phyloP scores from a whole-genome alignment of 352 stramenopile species.

The Phytopythium kandeliae region DNA sequence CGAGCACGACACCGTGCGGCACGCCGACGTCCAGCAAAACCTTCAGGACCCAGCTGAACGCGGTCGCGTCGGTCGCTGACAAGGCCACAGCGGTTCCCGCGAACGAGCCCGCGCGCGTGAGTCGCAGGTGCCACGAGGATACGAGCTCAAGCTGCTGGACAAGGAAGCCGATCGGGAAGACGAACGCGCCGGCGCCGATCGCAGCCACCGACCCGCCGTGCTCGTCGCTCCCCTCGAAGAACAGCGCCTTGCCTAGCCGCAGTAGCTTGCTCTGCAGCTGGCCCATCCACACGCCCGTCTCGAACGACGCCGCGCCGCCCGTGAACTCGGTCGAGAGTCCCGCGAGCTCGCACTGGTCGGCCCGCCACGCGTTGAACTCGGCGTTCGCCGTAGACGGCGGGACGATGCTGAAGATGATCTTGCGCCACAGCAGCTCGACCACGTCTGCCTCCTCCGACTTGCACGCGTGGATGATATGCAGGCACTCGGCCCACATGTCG shows the following conservation, averaged over 20 bases:
- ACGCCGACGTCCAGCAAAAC: conserved; percentile 81
- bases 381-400: conserved; percentile 49
- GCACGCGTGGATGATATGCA: conserved; percentile 83
- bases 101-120: conserved; percentile 46
- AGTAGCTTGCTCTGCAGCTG: conserved; percentile 74
- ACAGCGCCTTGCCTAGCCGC: conserved; percentile 67
- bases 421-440: conserved; percentile 56
- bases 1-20: conserved; percentile 61
- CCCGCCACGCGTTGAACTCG: conserved; percentile 73
- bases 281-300: conserved; percentile 77
- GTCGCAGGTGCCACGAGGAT: conserved; percentile 69
- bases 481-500: conserved; percentile 82
- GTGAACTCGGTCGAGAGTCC: conserved; percentile 35
- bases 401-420: conserved; percentile 72
- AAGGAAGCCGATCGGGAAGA: conserved; percentile 75
- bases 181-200: conserved; percentile 31
- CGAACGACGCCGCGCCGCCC: conserved; percentile 43
- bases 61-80: conserved; percentile 54
- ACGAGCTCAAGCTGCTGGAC: conserved; percentile 71
- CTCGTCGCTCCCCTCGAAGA: conserved; percentile 44
- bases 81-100: conserved; percentile 26
- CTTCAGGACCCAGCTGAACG: conserved; percentile 80
- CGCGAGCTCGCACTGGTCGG: conserved; percentile 55
- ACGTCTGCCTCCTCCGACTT: conserved; percentile 78
- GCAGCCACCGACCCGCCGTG: conserved; percentile 31